These are phyloP conservation scores for Berberis vulgaris DNA, from an alignment of 164 flowering plant species.

Conservation along the genomic window DNA sequence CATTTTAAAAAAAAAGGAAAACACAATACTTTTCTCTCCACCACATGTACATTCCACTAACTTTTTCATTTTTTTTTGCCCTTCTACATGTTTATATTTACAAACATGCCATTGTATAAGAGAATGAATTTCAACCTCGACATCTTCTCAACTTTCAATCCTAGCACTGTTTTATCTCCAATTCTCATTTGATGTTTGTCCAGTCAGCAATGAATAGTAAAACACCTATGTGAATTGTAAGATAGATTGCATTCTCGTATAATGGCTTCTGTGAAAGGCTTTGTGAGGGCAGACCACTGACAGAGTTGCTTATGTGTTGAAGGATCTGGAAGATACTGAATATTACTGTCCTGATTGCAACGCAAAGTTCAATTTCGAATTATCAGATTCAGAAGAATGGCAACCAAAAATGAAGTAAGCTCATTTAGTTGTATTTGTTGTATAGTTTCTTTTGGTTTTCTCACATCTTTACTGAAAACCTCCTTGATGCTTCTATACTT, in stretches of 20 bases:
- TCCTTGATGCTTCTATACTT: neutral
- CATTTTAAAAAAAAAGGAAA: no score
- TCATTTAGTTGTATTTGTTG: constrained; percentile 1
- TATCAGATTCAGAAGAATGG: constrained; percentile 38
- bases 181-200: no score
- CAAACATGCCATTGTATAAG: no score
- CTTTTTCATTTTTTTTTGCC: no score
- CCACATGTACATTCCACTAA: no score
- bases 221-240: neutral
- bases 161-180: no score
- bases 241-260: neutral
- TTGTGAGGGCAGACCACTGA: constrained; percentile 2
- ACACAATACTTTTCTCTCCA: no score
- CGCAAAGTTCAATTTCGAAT: constrained; percentile 71
- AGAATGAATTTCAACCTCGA: no score
- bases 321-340: constrained; percentile 63
- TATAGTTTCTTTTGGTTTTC: neutral
- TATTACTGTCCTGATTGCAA: constrained; percentile 94
- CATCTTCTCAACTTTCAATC: no score
- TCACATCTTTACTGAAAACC: neutral
- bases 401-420: constrained; percentile 33
- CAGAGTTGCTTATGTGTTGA: constrained; percentile 10
- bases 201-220: no score
- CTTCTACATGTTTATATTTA: no score
- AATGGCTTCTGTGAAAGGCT: constrained; percentile 5